Evolutionary conservation across 1,284 basidiomycete species (phyloP), one percentile per base, ranked within the genome.

Genomic region (Neonothopanus nambi): DNA sequence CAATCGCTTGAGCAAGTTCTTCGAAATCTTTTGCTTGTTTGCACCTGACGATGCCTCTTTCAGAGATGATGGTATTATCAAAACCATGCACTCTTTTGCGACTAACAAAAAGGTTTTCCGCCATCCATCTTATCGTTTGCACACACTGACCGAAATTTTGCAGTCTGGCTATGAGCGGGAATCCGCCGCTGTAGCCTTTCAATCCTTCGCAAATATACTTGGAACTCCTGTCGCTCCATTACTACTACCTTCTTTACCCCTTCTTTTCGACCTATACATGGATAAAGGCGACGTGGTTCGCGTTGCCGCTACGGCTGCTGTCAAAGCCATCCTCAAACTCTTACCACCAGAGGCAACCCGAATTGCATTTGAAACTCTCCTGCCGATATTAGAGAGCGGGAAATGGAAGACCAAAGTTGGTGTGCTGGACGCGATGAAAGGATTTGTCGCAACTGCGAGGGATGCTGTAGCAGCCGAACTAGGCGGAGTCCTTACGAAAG

Each of bases 361-460:
- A 24, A 70, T 87, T 54, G 81, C 94, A 15, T 89, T 96, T 66
- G 79, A 82, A 45, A 71, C 76, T 4, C 79, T 98, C 26, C 87
- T 90, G 67, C 76, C 75, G 35, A 82, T 91, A 52, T 72, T 98
- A 28, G 88, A 92, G 50, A 82, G 81, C 50, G 93, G 91, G 51
- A 98, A 98, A 73, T 99, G 96, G 96, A 85, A 90, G 63, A 87
- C 90, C 57, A 98, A 99, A 78, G 89, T 96, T 13, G 94, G 92
- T n/a, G 92, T 89, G 1, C 75, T 98, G 48, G 95, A 98, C 67
- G 85, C 91, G 3, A 82, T 95, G 66, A 89, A 84, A 67, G 75
- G 73, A 45, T 87, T 94, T 59, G 87, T 91, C 45, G 75, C 77
- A 40, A 77, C 81, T 11, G 84, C 91, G 17, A 85, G 84, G 63